Base-by-base conservation (phyloP, 1,139 yeast genomes). In the Pichia sp. region DNA sequence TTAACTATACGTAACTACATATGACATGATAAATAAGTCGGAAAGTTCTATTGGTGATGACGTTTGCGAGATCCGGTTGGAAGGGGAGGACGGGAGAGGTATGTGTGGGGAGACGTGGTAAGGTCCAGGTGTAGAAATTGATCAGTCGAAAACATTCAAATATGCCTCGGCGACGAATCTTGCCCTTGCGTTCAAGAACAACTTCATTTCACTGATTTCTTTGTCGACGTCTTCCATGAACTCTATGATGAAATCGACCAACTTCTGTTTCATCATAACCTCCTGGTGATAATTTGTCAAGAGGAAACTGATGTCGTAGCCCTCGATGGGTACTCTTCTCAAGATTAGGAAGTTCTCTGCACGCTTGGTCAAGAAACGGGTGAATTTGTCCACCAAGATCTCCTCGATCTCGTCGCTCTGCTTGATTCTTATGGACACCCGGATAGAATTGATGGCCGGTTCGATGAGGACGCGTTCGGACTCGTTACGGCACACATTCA, bases 211-310 rank as follows among this genome's bases (percentile, higher is more conserved):
- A 71, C 97, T 89, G 67, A 93, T 95, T 72, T 93, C 99, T 75
- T 92, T 93, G 72, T 93, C 99, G 30, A 93, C 99, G 66, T 92
- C 99, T 72, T 93, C 99, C 99, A 93, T 92, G 71, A 95, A 93
- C 74, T 93, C 98, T 65, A 93, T 90, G 64, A 93, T 91, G 69
- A 93, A 93, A 71, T 93, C 99, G 50, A 93, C 97, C 67, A 93
- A 80, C 72, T 95, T 95, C 67, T 87, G 93, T 74, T 95, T 93
- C 72, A 92, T 80, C 97, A 93, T 91, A 64, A 87, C 87, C 71
- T 93, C 98, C 10, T 97, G 91, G 72, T 93, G 99, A 73, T 85
- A 85, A 72, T 93, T 93, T 43, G 99, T 93, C 64, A 93, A 83
- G 68, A 93, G 78, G 69, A 93, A 95, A 27, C 97, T 89, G 61